phyloP scores from a whole-genome alignment of 202 grass and related monocot species.

The Zoysia matrella region DNA sequence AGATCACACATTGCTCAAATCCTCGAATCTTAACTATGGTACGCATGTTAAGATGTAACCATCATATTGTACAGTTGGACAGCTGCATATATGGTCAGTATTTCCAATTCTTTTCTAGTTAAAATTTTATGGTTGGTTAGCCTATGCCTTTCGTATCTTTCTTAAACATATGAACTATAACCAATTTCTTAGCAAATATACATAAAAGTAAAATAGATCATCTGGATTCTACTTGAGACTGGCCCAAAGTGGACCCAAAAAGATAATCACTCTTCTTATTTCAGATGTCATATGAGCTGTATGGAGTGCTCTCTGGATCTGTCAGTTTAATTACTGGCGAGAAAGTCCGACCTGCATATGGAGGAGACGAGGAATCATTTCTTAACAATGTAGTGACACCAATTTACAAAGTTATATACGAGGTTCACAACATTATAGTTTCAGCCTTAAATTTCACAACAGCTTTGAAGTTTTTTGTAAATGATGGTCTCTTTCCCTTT shows the following conservation, averaged over 20 bases:
- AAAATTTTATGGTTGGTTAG: conserved; percentile 24
- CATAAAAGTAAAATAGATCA: conserved; percentile 16
- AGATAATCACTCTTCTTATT: conserved; percentile 40
- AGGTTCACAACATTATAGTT: conserved; percentile 54
- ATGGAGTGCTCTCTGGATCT: conserved; percentile 88
- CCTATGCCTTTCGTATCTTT: neutral
- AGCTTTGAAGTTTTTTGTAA: conserved; percentile 39
- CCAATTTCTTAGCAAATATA: neutral
- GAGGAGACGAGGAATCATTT: conserved; percentile 82
- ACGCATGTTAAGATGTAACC: neutral
- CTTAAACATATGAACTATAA: neutral
- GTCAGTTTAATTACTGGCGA: conserved; percentile 90
- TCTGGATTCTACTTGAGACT: neutral
- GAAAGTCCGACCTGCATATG: conserved; percentile 84
- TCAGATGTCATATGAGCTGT: conserved; percentile 99
- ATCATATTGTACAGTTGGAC: neutral
- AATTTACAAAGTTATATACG: conserved; percentile 71
- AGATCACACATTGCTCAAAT: neutral
- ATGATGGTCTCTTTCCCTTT: conserved; percentile 39
- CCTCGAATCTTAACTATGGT: neutral
- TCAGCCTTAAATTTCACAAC: conserved; percentile 31
- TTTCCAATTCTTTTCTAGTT: neutral
- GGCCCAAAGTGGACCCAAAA: conserved; percentile 17
- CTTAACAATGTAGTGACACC: conserved; percentile 78
- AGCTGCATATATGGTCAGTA: neutral